Conservation (phyloP, 768 basidiomycete species). For the Lanmaoa rubissima region DNA sequence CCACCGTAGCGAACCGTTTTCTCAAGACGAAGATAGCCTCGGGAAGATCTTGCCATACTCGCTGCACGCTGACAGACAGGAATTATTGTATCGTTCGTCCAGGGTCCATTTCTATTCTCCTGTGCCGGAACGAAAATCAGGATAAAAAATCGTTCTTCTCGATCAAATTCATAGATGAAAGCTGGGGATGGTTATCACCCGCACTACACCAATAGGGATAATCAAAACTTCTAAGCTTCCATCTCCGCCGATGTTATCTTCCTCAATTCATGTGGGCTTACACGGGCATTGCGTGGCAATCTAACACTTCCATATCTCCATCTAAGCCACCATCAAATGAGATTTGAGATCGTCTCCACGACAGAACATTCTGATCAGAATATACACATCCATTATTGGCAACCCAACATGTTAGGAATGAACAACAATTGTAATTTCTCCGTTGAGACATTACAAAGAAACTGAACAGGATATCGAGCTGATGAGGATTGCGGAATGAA, state of each 20-base stretch:
- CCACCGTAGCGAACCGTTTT: background rate
- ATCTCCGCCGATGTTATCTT: background rate
- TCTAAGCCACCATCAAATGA: too few species aligned
- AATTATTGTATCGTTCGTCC: background rate
- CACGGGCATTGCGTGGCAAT: background rate
- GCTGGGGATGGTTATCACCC: background rate
- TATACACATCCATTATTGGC: background rate
- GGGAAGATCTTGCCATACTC: too few species aligned
- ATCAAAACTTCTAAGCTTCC: background rate
- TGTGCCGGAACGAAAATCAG: background rate
- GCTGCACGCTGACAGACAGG: too few species aligned
- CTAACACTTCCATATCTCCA: background rate
- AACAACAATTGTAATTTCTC: background rate
- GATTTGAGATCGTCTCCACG: background rate
- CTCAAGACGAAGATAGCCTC: background rate
- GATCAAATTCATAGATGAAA: background rate
- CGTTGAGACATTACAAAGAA: conserved; percentile 1
- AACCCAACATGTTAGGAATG: background rate
- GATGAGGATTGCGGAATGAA: background rate
- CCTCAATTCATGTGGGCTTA: background rate
- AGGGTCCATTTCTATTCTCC: background rate
- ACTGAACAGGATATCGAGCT: conserved; percentile 3
- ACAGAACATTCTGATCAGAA: background rate
- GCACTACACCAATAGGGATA: background rate
- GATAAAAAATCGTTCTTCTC: background rate